phyloP scores from a whole-genome alignment of 2,329 filamentous ascomycete species.

The Pseudogymnoascus sp. region DNA sequence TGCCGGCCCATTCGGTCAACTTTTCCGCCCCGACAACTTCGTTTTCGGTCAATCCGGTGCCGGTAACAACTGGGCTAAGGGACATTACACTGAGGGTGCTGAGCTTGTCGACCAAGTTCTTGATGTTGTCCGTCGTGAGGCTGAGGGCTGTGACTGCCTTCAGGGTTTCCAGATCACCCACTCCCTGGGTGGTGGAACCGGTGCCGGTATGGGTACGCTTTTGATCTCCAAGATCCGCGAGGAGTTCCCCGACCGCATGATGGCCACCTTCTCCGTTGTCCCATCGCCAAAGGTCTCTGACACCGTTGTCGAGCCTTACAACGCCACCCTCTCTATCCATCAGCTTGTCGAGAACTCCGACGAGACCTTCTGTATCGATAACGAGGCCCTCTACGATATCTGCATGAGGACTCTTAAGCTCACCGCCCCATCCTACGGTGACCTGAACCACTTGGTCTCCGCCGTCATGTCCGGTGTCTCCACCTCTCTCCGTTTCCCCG shows the following conservation, averaged over 20 bases:
- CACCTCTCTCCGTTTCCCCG: conserved; percentile 97
- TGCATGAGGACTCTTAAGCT: conserved; percentile 99
- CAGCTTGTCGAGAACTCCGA: conserved; percentile 99
- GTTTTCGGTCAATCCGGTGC: conserved; percentile 99
- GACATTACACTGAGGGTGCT: conserved; percentile 99
- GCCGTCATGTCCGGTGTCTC: conserved; percentile 99
- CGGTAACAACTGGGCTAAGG: conserved; percentile 99
- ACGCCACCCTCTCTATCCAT: conserved; percentile 96
- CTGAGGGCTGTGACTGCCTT: conserved; percentile 97
- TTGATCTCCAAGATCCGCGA: conserved; percentile 99
- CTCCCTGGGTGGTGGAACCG: conserved; percentile 99
- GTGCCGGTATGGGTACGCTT: conserved; percentile 99
- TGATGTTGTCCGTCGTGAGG: conserved; percentile 96
- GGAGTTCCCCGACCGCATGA: conserved; percentile 99
- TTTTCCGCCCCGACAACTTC: conserved; percentile 99
- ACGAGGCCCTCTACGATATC: conserved; percentile 99
- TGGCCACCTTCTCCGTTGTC: conserved; percentile 98
- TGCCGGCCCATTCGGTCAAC: conserved; percentile 94
- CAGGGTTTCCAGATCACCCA: conserved; percentile 99
- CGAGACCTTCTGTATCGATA: conserved; percentile 99
- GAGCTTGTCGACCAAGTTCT: conserved; percentile 97
- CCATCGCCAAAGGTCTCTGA: conserved; percentile 99
- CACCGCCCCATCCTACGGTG: conserved; percentile 94
- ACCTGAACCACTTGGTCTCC: conserved; percentile 98
- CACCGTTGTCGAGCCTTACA: conserved; percentile 99